phyloP scores from a whole-genome alignment of 75 land plant species.

The Picea glauca region DNA sequence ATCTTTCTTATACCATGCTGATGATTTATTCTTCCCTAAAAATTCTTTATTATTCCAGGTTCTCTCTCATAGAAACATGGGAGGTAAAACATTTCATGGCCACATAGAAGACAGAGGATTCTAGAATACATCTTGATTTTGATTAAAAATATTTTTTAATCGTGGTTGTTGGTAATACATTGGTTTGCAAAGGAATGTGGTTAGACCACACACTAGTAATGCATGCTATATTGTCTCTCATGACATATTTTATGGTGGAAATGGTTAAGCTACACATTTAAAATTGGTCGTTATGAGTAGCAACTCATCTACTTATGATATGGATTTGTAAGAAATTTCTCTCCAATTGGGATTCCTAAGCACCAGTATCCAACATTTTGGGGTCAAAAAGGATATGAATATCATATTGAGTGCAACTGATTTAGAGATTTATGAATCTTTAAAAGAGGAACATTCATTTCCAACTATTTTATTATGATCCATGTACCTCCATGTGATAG shows the following conservation, averaged over 20 bases:
- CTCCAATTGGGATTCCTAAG: no score
- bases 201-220: constrained; percentile 76
- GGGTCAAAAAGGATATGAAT: no score
- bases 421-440: no score
- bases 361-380: no score
- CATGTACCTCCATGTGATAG: no score
- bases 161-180: constrained; percentile 73
- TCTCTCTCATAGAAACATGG: constrained; percentile 73
- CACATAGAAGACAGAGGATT: constrained; percentile 15
- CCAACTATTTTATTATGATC: no score
- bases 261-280: constrained; percentile 19
- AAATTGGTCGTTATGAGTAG: constrained; percentile 56
- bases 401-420: no score
- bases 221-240: constrained; percentile 49
- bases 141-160: constrained; percentile 54
- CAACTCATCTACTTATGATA: constrained; percentile 42
- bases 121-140: constrained; percentile 32
- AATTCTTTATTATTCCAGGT: constrained; percentile 82
- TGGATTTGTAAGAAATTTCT: constrained; percentile 45
- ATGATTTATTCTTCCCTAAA: constrained; percentile 66
- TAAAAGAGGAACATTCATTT: no score
- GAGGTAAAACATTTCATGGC: constrained; percentile 31
- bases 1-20: constrained; percentile 77
- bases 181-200: constrained; percentile 68
- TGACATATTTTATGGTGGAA: constrained; percentile 12